Base-by-base conservation (phyloP, 2,329 filamentous ascomycete species). In the Plectosphaerella cucumerina region DNA sequence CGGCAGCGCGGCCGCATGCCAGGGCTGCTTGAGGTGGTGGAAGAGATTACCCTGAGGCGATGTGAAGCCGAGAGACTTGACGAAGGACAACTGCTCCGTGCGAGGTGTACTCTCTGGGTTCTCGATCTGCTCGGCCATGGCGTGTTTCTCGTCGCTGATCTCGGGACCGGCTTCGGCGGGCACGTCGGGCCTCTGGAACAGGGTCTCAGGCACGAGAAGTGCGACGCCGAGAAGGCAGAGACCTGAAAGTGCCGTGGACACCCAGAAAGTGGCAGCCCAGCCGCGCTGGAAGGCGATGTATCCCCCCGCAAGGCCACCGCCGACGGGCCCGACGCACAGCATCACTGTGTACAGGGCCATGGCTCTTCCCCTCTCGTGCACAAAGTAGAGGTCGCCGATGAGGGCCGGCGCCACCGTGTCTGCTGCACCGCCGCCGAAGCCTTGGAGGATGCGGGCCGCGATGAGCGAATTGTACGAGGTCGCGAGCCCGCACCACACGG, bases 311-410 rank as follows among this genome's bases (percentile, higher is more conserved):
- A 71, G 58, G 0, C 69, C 69, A 2, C 69, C 68, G 1, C 65
- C 35, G 0, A 67, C 54, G 1, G 69, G 63, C 0, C 68, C 67
- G 10, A 55, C 53, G 1, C 59, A 57, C 1, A 71, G 59, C 22
- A 62, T 64, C 1, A 65, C 56, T 0, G 65, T 70, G 47, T 68
- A 71, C 1, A 70, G 47, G 1, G 65, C 67, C 68, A 71, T 70
- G 12, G 66, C 66, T 11, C 60, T 45, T 3, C 67, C 66, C 1
- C 69, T 61, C 17, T 70, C 59, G 17, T 69, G 62, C 0, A 70
- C 53, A 6, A 69, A 69, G 17, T 65, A 70, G 20, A 70, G 54
- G 11, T 70, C 69, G 2, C 68, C 69, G 4, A 70, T 54, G 1
- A 69, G 35, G 0, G 63, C 65, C 0, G 68, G 66, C 0, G 60